Evolutionary conservation across 257 asterid genomes (phyloP).

Genomic region (Solanum ahanhuiri): DNA sequence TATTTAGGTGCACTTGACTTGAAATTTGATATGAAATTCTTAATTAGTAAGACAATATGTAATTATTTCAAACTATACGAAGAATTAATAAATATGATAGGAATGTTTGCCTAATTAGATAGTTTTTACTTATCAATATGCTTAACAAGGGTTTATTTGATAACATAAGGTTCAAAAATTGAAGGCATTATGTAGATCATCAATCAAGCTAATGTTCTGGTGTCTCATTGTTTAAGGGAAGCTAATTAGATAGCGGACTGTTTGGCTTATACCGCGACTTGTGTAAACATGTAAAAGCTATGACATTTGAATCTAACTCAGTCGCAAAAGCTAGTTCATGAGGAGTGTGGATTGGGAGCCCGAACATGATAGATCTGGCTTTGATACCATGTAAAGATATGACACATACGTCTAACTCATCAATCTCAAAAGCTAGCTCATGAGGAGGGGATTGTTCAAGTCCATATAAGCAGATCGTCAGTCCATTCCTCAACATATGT

Average conservation of each 20-base stretch:
- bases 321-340: neutral
- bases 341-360: neutral
- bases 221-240: too few relatives aligned
- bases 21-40: too few relatives aligned
- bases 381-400: neutral
- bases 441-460: neutral
- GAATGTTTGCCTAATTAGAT: too few relatives aligned
- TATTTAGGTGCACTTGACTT: too few relatives aligned
- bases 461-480: neutral
- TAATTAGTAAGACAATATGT: too few relatives aligned
- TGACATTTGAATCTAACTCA: neutral
- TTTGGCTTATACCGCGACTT: neutral
- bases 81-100: too few relatives aligned
- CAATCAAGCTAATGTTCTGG: neutral
- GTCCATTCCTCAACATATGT: neutral
- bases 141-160: neutral
- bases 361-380: fast-evolving
- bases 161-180: neutral
- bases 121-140: neutral
- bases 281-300: neutral
- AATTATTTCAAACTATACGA: too few relatives aligned
- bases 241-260: neutral
- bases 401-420: neutral
- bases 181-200: neutral
- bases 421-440: neutral